Conservation (phyloP, 2,329 filamentous ascomycete genomes). For the Albophoma yamanashiensis region DNA sequence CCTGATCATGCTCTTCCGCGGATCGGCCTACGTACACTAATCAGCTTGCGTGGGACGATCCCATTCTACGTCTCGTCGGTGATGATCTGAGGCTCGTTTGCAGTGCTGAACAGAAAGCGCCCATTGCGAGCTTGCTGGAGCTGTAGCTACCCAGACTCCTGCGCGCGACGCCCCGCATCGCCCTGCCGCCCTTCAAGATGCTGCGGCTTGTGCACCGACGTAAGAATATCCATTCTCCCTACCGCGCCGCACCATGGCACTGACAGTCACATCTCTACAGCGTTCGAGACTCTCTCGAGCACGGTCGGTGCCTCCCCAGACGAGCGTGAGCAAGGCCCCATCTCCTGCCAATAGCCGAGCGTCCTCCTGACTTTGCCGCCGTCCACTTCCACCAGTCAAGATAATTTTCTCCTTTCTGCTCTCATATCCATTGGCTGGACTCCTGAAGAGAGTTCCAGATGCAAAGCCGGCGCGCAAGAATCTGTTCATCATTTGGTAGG, state of each 20-base stretch:
- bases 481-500: constrained; percentile 67
- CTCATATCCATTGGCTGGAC: constrained; percentile 81
- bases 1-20: not conserved
- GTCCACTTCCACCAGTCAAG: constrained; percentile 56
- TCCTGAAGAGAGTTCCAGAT: constrained; percentile 87
- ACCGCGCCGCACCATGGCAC: too few species aligned
- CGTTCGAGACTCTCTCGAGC: constrained; percentile 22
- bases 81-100: not conserved
- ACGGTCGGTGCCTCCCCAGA: constrained; percentile 24
- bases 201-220: constrained; percentile 11
- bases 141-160: not conserved
- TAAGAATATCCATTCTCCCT: constrained; percentile 3
- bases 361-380: constrained; percentile 2
- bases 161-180: not conserved
- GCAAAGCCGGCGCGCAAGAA: constrained; percentile 77
- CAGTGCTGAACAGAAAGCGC: not conserved
- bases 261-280: constrained; percentile 7
- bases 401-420: constrained; percentile 82
- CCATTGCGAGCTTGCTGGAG: not conserved
- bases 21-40: not conserved
- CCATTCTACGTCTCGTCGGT: not conserved
- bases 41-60: not conserved
- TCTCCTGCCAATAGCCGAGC: not conserved
- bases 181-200: constrained; percentile 4
- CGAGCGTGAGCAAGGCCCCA: constrained; percentile 19